Evolutionary conservation across 78 protist genomes (phyloP).

Genomic region (Polysphondylium violaceum): DNA sequence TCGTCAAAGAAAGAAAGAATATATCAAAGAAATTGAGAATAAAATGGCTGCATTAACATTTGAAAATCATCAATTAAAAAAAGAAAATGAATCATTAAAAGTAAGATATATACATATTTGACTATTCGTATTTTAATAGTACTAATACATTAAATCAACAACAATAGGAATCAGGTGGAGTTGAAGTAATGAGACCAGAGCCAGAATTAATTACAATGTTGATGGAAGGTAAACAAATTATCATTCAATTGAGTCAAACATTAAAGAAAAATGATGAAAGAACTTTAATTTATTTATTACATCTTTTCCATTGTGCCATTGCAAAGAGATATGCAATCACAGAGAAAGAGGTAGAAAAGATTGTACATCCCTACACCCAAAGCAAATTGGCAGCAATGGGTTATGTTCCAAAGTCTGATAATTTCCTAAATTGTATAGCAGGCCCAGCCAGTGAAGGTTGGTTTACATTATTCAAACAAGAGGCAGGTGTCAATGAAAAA

Average conservation of each 20-base stretch:
- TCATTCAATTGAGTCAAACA: conserved; percentile 60
- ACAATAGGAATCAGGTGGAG: conserved; percentile 72
- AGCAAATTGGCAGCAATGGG: conserved; percentile 64
- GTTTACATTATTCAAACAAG: conserved; percentile 48
- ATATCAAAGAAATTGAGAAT: conserved; percentile 61
- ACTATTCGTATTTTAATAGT: background rate
- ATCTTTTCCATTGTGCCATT: conserved; percentile 49
- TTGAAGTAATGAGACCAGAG: conserved; percentile 77
- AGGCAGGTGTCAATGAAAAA: conserved; percentile 24
- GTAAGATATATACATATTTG: background rate
- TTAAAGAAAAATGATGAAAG: conserved; percentile 67
- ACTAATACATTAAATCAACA: background rate
- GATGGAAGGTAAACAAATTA: conserved; percentile 70
- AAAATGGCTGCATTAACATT: conserved; percentile 63
- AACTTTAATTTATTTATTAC: conserved; percentile 46
- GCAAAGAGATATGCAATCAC: conserved; percentile 60
- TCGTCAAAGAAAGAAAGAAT: conserved; percentile 72
- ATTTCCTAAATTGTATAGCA: conserved; percentile 43
- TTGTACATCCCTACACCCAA: conserved; percentile 67
- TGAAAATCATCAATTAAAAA: conserved; percentile 65
- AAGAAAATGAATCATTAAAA: conserved; percentile 68
- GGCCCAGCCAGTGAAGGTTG: conserved; percentile 51
- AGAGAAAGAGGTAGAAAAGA: conserved; percentile 64
- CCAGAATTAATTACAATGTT: conserved; percentile 71
- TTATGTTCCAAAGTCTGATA: conserved; percentile 51